Evolutionary conservation across 1,139 yeast species (phyloP), one percentile per base, ranked within the genome.

Genomic region (Yamadazyma pseudoaaseri): DNA sequence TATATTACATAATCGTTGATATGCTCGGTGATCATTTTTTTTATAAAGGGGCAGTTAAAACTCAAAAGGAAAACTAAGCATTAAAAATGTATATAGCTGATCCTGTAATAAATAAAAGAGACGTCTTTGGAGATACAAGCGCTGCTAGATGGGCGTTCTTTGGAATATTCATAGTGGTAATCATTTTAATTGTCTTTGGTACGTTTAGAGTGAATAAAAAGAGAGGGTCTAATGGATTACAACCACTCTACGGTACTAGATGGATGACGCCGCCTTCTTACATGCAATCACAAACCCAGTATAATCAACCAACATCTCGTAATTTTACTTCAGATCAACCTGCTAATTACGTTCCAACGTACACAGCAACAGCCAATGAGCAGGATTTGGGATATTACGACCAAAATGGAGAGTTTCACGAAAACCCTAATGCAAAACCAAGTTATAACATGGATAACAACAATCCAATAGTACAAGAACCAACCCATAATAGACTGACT

Each of bases 251-350:
- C 39, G 95, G 95, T 6, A 87, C 97, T 1, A 77, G 86, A 7
- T 89, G 96, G 94, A 75, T 89, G 71, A 82, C 95, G 0, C 96
- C 96, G 3, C 96, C 96, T 0, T 70, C 84, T n/a, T 87, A 89
- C 54, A 60, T 71, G 40, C 92, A 83, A 49, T 76, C 92, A 3
- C 87, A 85, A 48, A 68, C 66, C 36, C 81, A 78, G 38, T 77
- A 81, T 47, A 68, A 70, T 31, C 71, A 65, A 36, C 69, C 71
- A 0, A 52, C 56, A 18, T 45, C 48, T 24, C 49, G 66, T 24
- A 64, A 70, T 30, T 62, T 60, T 0, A 29, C 32, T 6, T 21
- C 34, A 9, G 71, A 58, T 15, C 50, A 57, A 38, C 65, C 65
- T 2, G 51, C 57, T 27, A 59, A 67, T 6, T 66, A 68, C 41